Conservation (phyloP, 2,329 filamentous ascomycete genomes). For the Mollisia scopiformis region DNA sequence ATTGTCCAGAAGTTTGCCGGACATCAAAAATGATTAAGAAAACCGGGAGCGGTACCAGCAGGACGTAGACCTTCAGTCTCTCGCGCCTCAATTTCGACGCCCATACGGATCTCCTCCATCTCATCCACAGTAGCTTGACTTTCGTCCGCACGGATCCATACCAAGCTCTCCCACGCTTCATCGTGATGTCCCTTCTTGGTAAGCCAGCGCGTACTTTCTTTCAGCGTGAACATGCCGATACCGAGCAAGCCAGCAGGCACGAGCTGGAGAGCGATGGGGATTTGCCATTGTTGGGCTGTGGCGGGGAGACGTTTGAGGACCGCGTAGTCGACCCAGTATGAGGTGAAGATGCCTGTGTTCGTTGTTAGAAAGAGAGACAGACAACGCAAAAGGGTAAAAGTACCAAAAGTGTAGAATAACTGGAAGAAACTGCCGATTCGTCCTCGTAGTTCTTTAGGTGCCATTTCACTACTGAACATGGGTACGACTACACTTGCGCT, state of each 20-base stretch:
- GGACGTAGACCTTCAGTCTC: conserved; percentile 43
- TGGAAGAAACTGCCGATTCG: conserved; percentile 41
- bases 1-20: neutral
- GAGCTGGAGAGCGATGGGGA: conserved; percentile 46
- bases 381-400: neutral
- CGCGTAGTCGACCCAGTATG: conserved; percentile 50
- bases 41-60: conserved; percentile 4
- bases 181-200: conserved; percentile 48
- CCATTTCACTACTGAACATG: conserved; percentile 47
- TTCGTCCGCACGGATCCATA: conserved; percentile 54
- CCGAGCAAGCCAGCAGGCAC: conserved; percentile 50
- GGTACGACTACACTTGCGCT: conserved; percentile 47
- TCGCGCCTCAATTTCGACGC: conserved; percentile 50
- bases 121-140: conserved; percentile 40
- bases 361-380: neutral
- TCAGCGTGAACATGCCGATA: conserved; percentile 51
- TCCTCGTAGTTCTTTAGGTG: conserved; percentile 44
- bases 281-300: conserved; percentile 50
- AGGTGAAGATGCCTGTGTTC: conserved; percentile 36
- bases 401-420: conserved; percentile 39
- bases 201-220: conserved; percentile 53
- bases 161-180: conserved; percentile 49
- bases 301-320: conserved; percentile 42
- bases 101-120: conserved; percentile 46
- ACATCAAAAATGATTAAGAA: no score